These are phyloP conservation scores for Triticum urartu DNA, from an alignment of 176 grass and related monocot species.

Conservation along the genomic window DNA sequence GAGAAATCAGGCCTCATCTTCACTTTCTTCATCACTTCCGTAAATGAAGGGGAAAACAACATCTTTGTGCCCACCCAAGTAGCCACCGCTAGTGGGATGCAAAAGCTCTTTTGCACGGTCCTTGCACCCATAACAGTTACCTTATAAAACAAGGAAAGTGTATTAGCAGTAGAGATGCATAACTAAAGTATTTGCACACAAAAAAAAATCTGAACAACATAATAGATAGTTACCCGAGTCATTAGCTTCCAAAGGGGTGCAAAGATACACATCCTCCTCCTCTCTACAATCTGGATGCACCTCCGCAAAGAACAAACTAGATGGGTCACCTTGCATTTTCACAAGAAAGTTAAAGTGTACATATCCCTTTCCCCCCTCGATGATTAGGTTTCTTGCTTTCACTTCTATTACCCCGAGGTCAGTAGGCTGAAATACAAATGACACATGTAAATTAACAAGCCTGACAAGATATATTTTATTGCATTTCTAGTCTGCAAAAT, in stretches of 20 bases:
- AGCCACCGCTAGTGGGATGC: not conserved
- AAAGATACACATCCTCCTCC: not conserved
- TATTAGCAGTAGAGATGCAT: not conserved
- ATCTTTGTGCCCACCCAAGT: not conserved
- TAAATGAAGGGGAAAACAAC: not conserved
- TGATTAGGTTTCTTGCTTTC: not conserved
- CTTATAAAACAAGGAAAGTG: not conserved
- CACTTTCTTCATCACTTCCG: not conserved
- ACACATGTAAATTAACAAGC: not conserved
- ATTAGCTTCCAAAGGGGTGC: not conserved
- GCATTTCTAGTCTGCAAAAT: no score
- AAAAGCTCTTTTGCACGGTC: not conserved
- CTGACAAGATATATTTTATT: not conserved
- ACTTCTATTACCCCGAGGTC: not conserved
- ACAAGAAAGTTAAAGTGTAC: not conserved
- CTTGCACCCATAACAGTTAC: not conserved
- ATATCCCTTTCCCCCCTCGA: not conserved
- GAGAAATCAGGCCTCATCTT: not conserved
- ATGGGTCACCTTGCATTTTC: not conserved
- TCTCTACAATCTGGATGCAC: not conserved
- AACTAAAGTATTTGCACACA: not conserved
- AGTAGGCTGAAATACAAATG: not conserved
- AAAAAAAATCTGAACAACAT: not conserved
- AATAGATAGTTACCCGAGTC: not conserved
- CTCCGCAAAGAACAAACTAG: not conserved